Base-by-base conservation (phyloP, 2,329 filamentous ascomycete genomes). In the Pseudophaeomoniella oleicola region DNA sequence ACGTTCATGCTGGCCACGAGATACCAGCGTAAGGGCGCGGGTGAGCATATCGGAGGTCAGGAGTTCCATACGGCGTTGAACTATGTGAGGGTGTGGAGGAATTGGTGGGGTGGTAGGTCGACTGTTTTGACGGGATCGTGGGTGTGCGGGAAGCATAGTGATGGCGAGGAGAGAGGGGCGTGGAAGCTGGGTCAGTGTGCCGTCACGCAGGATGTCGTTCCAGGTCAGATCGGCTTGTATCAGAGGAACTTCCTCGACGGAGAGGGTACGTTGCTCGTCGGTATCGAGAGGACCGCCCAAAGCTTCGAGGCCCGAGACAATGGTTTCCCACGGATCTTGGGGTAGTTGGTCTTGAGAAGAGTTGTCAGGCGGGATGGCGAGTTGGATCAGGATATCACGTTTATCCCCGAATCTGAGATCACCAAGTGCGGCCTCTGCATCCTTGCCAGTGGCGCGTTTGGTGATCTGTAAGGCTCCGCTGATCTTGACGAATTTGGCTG, bases 1-100 rank as follows among this genome's bases (percentile, higher is more conserved):
- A 22, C 87, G 81, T 51, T 98, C 90, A 54, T 94, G 84, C 59
- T 96, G 88, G 19, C 84, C 85, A 27, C 86, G 76, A 41, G 84
- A 84, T 14, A 96, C 87, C 14, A 98, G 71, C 0, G 86, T 94
- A 42, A 98, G 64, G 11, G 90, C 87, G 40, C 90, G 72, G 5
- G 85, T 93, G 44, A 98, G 72, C 90, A 98, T 98, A 55, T 98
- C 90, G 2, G 88, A 96, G 2, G 90, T 96, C 37, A 98, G 71
- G 18, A 98, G 68, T 59, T 98, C 90, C 90, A 98, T 98, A 32
- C 90, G 81, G 30, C 90, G 75, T 60, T 98, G 90, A 4, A 98
- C 88, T 41, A 98, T 86, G 43, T 80, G 84, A 3, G 90, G 87
- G 53, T 96, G 90, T 32, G 90, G 88, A 11, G 90, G 90, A 42